Percentiles rank a stretch among this genome's conserved stretches.
Conservation (phyloP, 345 rosid genomes). For the Ceriops decandra region DNA sequence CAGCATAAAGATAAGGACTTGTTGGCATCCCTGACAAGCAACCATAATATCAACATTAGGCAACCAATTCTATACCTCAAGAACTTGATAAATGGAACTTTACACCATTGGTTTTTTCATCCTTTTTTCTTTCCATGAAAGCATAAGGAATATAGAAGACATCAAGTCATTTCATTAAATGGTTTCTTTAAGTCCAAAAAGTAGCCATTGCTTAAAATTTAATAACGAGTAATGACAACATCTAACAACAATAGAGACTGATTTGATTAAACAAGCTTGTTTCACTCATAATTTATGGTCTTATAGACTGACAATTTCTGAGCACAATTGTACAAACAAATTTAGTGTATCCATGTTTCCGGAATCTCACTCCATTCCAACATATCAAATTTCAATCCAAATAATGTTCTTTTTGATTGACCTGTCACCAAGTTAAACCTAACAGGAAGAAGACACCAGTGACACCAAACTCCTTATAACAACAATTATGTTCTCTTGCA, state of each 20-base stretch:
- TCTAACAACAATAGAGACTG: not conserved
- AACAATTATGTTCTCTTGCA: not conserved
- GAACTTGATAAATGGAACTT: too few species aligned
- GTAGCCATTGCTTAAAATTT: not conserved
- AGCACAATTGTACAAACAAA: too few species aligned
- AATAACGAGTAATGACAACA: not conserved
- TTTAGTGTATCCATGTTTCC: too few species aligned
- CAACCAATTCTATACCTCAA: too few species aligned
- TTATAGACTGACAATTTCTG: too few species aligned
- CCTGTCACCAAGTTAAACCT: too few species aligned
- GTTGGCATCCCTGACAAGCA: conserved; percentile 89
- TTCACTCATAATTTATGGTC: not conserved
- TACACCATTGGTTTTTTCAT: too few species aligned
- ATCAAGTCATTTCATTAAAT: not conserved
- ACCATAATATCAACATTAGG: conserved; percentile 1
- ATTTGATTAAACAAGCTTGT: not conserved
- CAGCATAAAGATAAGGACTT: conserved; percentile 68
- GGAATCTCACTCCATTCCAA: too few species aligned
- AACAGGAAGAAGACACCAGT: not conserved
- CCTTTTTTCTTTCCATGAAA: not conserved
- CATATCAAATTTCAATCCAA: too few species aligned
- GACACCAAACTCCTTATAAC: not conserved
- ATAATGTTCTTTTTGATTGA: too few species aligned
- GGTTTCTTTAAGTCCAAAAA: not conserved
- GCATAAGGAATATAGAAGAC: not conserved